phyloP scores from a whole-genome alignment of 345 rosid species.

The Arabis alpina region DNA sequence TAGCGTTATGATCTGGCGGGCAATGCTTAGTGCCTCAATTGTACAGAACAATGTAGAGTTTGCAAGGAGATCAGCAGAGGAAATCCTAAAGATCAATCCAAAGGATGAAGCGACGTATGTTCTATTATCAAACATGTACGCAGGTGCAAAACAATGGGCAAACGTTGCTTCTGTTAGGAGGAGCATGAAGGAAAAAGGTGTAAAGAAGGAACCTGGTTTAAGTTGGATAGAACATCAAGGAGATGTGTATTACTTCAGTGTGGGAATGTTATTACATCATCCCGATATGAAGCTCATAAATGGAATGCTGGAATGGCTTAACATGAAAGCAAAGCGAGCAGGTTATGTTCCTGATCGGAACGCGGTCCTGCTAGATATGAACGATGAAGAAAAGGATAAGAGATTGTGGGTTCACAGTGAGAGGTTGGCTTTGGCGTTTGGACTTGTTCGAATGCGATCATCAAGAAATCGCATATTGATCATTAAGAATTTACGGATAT shows the following conservation, averaged over 20 bases:
- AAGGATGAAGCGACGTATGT: conserved; percentile 78
- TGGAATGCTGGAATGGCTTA: conserved; percentile 90
- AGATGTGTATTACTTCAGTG: conserved; percentile 64
- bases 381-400: conserved; percentile 63
- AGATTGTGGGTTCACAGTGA: conserved; percentile 85
- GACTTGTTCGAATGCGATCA: conserved; percentile 55
- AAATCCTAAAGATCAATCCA: conserved; percentile 69
- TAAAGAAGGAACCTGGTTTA: conserved; percentile 83
- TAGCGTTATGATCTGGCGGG: conserved; percentile 80
- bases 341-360: conserved; percentile 64
- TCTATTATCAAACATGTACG: conserved; percentile 75
- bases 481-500: conserved; percentile 79
- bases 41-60: conserved; percentile 69
- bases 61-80: conserved; percentile 62
- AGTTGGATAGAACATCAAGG: conserved; percentile 92
- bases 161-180: conserved; percentile 68
- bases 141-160: conserved; percentile 68
- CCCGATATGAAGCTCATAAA: conserved; percentile 65
- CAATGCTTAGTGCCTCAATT: conserved; percentile 83
- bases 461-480: conserved; percentile 59
- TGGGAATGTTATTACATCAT: conserved; percentile 62
- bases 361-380: conserved; percentile 60
- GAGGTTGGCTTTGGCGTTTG: conserved; percentile 84
- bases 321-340: conserved; percentile 62
- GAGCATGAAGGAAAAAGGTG: conserved; percentile 67